Base-by-base conservation (phyloP, 495 filamentous ascomycete species). In the Xylaria intraflava region DNA sequence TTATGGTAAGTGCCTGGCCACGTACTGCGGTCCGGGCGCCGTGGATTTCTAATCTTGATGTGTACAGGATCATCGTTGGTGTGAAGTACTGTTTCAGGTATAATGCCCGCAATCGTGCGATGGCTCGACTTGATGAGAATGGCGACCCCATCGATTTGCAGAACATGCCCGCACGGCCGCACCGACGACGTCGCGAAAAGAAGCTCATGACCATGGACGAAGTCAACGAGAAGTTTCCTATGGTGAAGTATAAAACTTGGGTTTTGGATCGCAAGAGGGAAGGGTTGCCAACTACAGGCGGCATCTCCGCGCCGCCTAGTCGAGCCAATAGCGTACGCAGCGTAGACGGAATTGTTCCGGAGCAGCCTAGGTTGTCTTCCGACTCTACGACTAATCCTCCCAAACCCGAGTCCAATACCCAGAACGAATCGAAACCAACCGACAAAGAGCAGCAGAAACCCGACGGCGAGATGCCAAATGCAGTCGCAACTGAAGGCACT, bases 81-180 rank as follows among this genome's bases (percentile, higher is more conserved):
- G 93, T 98, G 46, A 98, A 98, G 70, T 98, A 98, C 70, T 98
- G 93, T 71, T 98, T 98, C 68, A 81, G 93, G 47, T 97, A 98
- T 68, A 98, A 97, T 68, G 90, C 94, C 57, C 83, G 93, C 24
- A 94, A 94, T 68, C 87, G 93, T 27, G 82, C 83, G 42, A 70
- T 87, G 55, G 83, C 87, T 48, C 58, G 58, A 19, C 78, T 84
- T 55, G 84, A 84, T 55, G 91, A 95, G 61, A 86, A 91, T 60
- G 89, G 85, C 55, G 94, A 96, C 38, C 87, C 88, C 1, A 95
- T 93, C 57, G 88, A 90, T 64, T 72, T 95, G 54, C 78, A 87
- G 49, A 75, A 82, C 52, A 87, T 96, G 80, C 87, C 88, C 49
- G 43, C 64, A 17, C 78, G 87, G 33, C 73, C 77, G 38, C 90